Conservation (phyloP, 805 yeast genomes). For the Zygoascus flipseniorum region DNA sequence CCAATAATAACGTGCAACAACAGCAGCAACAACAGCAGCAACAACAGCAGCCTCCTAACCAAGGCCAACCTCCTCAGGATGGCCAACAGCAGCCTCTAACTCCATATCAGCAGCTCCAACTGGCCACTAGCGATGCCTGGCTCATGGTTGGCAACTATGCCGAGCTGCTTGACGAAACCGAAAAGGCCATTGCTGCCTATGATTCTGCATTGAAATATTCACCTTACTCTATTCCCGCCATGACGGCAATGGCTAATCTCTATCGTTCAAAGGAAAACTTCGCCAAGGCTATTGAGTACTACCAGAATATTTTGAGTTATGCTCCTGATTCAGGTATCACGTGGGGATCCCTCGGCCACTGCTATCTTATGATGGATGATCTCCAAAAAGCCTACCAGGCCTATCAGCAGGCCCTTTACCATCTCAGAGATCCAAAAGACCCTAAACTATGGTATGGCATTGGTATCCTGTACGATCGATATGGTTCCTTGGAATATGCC, state of each 20-base stretch:
- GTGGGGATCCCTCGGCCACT: slow-evolving; percentile 92
- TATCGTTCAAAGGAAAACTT: slow-evolving; percentile 86
- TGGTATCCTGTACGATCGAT: slow-evolving; percentile 91
- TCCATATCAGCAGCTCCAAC: slow-evolving; percentile 23
- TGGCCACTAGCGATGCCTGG: slow-evolving; percentile 55
- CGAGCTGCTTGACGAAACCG: slow-evolving; percentile 80
- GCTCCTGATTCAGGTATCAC: slow-evolving; percentile 89
- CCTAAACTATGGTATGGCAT: slow-evolving; percentile 99
- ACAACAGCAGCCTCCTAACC: slow-evolving; percentile 18
- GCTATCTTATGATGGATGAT: slow-evolving; percentile 94
- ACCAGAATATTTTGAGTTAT: slow-evolving; percentile 74
- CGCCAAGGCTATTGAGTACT: slow-evolving; percentile 88
- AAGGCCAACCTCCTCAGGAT: slow-evolving; percentile 5
- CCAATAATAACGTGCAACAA: neutral
- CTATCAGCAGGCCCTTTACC: slow-evolving; percentile 90
- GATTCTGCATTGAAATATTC: slow-evolving; percentile 81
- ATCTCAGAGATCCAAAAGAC: slow-evolving; percentile 84
- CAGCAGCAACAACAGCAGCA: slow-evolving; percentile 11
- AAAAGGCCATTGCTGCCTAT: slow-evolving; percentile 80
- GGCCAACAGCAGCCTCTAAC: slow-evolving; percentile 17
- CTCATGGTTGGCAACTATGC: slow-evolving; percentile 82
- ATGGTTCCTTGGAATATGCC: slow-evolving; percentile 93
- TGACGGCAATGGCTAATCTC: slow-evolving; percentile 78
- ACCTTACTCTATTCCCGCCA: slow-evolving; percentile 77
- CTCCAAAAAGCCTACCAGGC: slow-evolving; percentile 92